phyloP scores from a whole-genome alignment of 495 filamentous ascomycete genomes.

The Penicillium canariense region DNA sequence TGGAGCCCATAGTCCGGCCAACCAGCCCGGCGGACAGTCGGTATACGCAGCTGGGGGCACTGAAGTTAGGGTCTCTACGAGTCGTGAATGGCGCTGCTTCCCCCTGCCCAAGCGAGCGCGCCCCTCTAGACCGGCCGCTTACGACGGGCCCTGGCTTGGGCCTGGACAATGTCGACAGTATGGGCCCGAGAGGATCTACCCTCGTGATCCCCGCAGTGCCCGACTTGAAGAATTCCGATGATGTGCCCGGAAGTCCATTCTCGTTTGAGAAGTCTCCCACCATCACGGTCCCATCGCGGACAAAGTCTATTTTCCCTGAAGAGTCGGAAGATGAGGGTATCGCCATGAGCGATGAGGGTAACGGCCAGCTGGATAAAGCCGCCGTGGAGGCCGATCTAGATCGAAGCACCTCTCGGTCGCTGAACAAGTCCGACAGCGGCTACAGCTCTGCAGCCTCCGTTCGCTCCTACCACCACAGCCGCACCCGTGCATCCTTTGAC shows the following conservation, averaged over 20 bases:
- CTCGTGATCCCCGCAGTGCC: constrained; percentile 22
- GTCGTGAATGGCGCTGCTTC: constrained; percentile 49
- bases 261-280: constrained; percentile 40
- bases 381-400: constrained; percentile 2
- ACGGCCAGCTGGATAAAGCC: constrained; percentile 13
- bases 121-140: constrained; percentile 16
- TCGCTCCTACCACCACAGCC: constrained; percentile 28
- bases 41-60: constrained; percentile 49
- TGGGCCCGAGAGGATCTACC: constrained; percentile 8
- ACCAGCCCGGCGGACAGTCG: constrained; percentile 43
- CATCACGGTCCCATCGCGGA: constrained; percentile 4
- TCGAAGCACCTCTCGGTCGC: constrained; percentile 25
- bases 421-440: constrained; percentile 42
- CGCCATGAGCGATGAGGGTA: constrained; percentile 22
- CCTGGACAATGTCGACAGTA: constrained; percentile 10
- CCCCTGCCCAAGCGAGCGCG: constrained; percentile 41
- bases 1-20: constrained; percentile 22
- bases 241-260: constrained; percentile 36
- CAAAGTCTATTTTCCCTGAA: constrained; percentile 8
- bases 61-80: constrained; percentile 48
- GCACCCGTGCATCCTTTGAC: constrained; percentile 26
- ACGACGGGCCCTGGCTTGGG: constrained; percentile 15
- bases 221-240: constrained; percentile 23
- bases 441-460: constrained; percentile 42
- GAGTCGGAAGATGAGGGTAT: constrained; percentile 35